A percentile compares a stretch with the other conserved stretches of the same genome.
These are phyloP conservation scores for Suillus fuscotomentosus DNA, from an alignment of 768 basidiomycete species.

Conservation along the genomic window DNA sequence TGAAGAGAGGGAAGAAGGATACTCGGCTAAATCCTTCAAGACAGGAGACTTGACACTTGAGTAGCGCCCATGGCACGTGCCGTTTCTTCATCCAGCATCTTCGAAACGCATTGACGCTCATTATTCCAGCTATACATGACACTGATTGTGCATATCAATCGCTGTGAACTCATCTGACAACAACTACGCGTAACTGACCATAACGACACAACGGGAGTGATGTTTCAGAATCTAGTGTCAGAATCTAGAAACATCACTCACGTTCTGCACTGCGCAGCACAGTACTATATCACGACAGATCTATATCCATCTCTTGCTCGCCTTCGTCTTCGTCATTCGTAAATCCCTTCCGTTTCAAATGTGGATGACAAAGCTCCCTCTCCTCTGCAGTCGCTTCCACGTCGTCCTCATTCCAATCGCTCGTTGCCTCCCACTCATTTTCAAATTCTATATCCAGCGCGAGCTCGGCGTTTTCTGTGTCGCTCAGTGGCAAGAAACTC, in stretches of 20 bases:
- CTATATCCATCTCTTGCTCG: conserved; percentile 36
- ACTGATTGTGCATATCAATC: neutral
- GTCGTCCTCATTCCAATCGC: conserved; percentile 90
- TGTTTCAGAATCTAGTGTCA: neutral
- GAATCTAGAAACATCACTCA: neutral
- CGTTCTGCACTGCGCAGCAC: neutral
- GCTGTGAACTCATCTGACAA: neutral
- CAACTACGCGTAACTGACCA: neutral
- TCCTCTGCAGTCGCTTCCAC: conserved; percentile 74
- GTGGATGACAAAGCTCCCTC: conserved; percentile 65
- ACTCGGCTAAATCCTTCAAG: too few relatives aligned
- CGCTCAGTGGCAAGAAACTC: conserved; percentile 30
- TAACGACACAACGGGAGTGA: neutral
- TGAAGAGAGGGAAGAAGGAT: neutral
- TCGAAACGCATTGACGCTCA: neutral
- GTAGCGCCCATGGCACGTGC: neutral
- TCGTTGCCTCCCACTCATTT: conserved; percentile 87
- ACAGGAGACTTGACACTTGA: neutral
- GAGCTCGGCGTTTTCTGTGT: conserved; percentile 49
- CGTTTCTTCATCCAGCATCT: neutral
- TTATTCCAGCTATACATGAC: neutral
- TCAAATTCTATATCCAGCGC: conserved; percentile 83
- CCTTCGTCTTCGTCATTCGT: conserved; percentile 37
- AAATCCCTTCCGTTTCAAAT: conserved; percentile 14
- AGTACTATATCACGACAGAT: conserved; percentile 25